Evolutionary conservation across 148 eudicot species (phyloP).

Genomic region (Euryodendron excelsum): DNA sequence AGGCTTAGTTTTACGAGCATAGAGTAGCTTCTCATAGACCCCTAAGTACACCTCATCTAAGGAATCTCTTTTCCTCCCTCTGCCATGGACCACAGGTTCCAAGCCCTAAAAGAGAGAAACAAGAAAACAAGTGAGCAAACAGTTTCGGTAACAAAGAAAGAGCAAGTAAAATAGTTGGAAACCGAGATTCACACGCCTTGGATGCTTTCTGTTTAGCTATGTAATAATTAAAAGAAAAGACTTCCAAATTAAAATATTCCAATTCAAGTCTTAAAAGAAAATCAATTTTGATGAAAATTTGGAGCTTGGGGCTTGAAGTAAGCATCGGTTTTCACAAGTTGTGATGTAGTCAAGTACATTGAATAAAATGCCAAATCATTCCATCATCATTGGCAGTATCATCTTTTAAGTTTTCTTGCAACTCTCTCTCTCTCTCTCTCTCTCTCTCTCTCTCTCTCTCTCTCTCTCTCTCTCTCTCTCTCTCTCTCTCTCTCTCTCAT

Average conservation of each 20-base stretch:
- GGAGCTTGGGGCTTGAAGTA: neutral
- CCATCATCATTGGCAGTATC: too few relatives aligned
- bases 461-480: too few relatives aligned
- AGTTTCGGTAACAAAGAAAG: neutral
- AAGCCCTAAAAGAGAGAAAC: slow-evolving; percentile 37
- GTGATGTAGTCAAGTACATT: too few relatives aligned
- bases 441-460: too few relatives aligned
- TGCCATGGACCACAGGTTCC: slow-evolving; percentile 83
- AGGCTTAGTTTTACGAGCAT: slow-evolving; percentile 86
- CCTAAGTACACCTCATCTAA: slow-evolving; percentile 86
- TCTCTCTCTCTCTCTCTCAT: too few relatives aligned
- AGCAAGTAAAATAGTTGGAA: neutral
- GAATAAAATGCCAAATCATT: too few relatives aligned
- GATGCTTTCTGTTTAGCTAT: neutral
- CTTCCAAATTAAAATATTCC: neutral
- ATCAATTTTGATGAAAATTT: neutral
- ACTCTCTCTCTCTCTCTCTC: too few relatives aligned
- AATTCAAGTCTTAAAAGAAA: neutral
- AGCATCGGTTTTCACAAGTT: neutral
- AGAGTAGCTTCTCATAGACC: slow-evolving; percentile 69
- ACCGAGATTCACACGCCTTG: neutral
- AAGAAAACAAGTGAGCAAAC: neutral
- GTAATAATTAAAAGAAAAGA: neutral
- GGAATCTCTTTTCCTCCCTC: slow-evolving; percentile 76
- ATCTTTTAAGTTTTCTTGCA: too few relatives aligned